Evolutionary conservation across 495 filamentous ascomycete genomes (phyloP).

Genomic region (Recurvomyces mirabilis): DNA sequence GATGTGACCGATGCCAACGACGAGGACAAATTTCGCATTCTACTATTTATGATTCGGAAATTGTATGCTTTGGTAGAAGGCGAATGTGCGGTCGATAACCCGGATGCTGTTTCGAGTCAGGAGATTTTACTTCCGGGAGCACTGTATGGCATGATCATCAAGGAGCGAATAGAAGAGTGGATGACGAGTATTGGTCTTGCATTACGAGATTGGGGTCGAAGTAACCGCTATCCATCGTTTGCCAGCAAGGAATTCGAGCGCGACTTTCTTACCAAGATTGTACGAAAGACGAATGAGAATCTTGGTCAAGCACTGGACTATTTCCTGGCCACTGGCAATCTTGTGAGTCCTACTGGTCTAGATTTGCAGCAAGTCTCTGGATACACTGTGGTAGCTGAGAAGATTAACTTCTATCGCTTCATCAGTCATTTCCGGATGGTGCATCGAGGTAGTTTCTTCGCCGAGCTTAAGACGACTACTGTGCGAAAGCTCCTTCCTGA

Average conservation of each 20-base stretch:
- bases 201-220: constrained; percentile 59
- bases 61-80: constrained; percentile 85
- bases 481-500: constrained; percentile 91
- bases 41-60: constrained; percentile 93
- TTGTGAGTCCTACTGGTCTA: constrained; percentile 78
- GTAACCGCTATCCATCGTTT: constrained; percentile 51
- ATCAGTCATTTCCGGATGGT: constrained; percentile 99
- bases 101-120: constrained; percentile 89
- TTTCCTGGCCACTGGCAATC: constrained; percentile 91
- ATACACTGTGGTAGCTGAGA: constrained; percentile 93
- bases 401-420: constrained; percentile 98
- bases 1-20: constrained; percentile 64
- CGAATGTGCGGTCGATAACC: constrained; percentile 86
- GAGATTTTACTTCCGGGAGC: constrained; percentile 88
- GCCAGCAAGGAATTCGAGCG: constrained; percentile 58
- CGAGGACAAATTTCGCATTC: constrained; percentile 83
- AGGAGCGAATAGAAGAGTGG: constrained; percentile 86
- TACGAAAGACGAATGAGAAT: constrained; percentile 74
- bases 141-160: constrained; percentile 87
- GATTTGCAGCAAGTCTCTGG: constrained; percentile 91
- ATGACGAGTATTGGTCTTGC: constrained; percentile 52
- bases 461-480: constrained; percentile 90
- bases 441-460: constrained; percentile 96
- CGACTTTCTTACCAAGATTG: constrained; percentile 66
- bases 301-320: constrained; percentile 79